phyloP scores from a whole-genome alignment of 352 stramenopile species.

The Elongisporangium senticosum region DNA sequence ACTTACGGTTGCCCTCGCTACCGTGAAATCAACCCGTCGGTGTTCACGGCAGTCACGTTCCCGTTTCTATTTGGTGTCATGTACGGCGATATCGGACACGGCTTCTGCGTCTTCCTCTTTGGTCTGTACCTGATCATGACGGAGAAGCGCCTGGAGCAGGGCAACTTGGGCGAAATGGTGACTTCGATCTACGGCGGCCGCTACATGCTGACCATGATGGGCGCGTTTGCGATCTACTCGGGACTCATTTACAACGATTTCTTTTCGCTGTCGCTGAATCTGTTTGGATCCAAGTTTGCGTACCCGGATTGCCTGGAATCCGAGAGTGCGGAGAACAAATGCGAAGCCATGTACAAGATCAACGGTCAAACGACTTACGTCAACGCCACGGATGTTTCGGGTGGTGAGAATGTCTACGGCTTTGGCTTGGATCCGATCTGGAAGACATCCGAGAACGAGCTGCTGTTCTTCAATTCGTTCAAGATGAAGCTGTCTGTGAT shows the following conservation, averaged over 20 bases:
- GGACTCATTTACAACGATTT: conserved; percentile 99
- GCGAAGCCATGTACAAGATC: conserved; percentile 65
- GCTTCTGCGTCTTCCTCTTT: conserved; percentile 92
- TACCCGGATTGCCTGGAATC: conserved; percentile 81
- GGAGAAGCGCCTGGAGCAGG: conserved; percentile 82
- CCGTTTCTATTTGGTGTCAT: conserved; percentile 99
- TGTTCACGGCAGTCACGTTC: conserved; percentile 99
- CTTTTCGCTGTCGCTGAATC: conserved; percentile 96
- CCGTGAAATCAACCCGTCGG: conserved; percentile 97
- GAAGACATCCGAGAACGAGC: conserved; percentile 96
- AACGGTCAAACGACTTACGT: conserved; percentile 67
- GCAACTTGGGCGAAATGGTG: conserved; percentile 89
- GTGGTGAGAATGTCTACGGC: conserved; percentile 90
- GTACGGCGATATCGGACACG: conserved; percentile 99
- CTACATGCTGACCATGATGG: conserved; percentile 99
- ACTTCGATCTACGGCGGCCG: conserved; percentile 90
- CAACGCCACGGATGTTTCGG: conserved; percentile 77
- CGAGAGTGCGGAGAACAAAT: conserved; percentile 46
- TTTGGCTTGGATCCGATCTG: conserved; percentile 98
- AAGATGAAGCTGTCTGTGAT: conserved; percentile 99
- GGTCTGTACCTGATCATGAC: conserved; percentile 94
- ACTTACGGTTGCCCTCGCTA: conserved; percentile 98
- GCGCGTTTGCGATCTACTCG: conserved; percentile 96
- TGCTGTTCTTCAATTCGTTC: conserved; percentile 99
- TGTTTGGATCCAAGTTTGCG: conserved; percentile 94